phyloP scores from a whole-genome alignment of 129 eudicot species.

The Gnaphalium uliginosum region DNA sequence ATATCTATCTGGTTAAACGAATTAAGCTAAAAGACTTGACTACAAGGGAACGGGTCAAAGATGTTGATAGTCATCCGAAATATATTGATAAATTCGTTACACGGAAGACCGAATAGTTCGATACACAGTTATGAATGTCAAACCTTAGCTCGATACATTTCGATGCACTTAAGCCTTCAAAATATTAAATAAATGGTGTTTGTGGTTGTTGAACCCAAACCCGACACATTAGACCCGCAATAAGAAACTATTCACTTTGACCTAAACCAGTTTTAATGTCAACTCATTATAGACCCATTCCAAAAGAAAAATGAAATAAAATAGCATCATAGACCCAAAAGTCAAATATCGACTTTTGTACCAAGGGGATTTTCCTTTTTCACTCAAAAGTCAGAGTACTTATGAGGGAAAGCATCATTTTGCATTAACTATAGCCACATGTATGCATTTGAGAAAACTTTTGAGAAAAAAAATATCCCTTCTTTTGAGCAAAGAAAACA shows the following conservation, averaged over 20 bases:
- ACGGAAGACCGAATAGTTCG: too few species aligned
- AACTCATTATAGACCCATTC: not conserved
- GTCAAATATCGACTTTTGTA: not conserved
- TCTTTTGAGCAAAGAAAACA: too few species aligned
- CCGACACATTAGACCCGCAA: not conserved
- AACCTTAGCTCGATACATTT: too few species aligned
- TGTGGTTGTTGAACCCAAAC: not conserved
- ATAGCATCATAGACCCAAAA: not conserved
- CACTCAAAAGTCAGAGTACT: not conserved
- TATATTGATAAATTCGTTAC: too few species aligned
- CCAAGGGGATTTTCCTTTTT: not conserved
- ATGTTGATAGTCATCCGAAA: not conserved
- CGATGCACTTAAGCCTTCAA: too few species aligned
- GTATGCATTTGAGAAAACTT: not conserved
- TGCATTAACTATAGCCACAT: conserved; percentile 2
- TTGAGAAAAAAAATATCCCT: too few species aligned
- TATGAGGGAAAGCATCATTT: not conserved
- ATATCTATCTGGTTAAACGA: not conserved
- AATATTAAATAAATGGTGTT: not conserved
- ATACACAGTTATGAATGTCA: too few species aligned
- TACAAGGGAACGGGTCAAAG: not conserved
- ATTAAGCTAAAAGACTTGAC: not conserved
- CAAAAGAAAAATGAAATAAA: not conserved
- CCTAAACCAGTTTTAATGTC: not conserved
- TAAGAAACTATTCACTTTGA: not conserved